Percentiles rank a stretch among this genome's conserved stretches.
These are phyloP conservation scores for Russula sp. DNA, from an alignment of 768 basidiomycete species.

Conservation along the genomic window DNA sequence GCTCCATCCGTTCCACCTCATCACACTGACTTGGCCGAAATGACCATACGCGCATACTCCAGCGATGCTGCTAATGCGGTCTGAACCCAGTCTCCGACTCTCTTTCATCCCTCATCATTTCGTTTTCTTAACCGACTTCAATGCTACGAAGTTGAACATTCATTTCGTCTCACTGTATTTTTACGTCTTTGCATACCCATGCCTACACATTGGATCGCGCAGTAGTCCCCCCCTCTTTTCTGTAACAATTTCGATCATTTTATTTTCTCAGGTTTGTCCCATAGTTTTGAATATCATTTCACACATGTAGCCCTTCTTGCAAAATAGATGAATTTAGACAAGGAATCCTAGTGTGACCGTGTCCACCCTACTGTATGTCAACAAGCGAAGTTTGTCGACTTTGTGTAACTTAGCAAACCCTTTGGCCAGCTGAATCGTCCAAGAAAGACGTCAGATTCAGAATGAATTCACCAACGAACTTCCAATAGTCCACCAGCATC, in stretches of 20 bases:
- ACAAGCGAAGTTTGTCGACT: too few relatives aligned
- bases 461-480: too few relatives aligned
- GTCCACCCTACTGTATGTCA: too few relatives aligned
- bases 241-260: slow-evolving; percentile 19
- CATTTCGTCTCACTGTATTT: slow-evolving; percentile 9
- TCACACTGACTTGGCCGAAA: not conserved
- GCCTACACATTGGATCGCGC: not conserved
- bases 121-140: not conserved
- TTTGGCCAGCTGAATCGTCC: too few relatives aligned
- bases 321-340: slow-evolving; percentile 10
- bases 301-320: slow-evolving; percentile 12
- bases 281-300: not conserved
- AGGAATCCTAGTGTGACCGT: not conserved
- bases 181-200: slow-evolving; percentile 17
- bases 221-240: not conserved
- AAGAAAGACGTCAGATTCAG: too few relatives aligned
- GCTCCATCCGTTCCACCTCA: slow-evolving; percentile 2
- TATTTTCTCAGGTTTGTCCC: not conserved
- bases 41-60: not conserved
- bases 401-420: too few relatives aligned
- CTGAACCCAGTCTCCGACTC: slow-evolving; percentile 2
- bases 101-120: not conserved
- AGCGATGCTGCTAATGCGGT: slow-evolving; percentile 10
- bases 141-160: not conserved
- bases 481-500: too few relatives aligned